Percentiles rank a stretch among this genome's conserved stretches.
These are phyloP conservation scores for Grammothele lineata DNA, from an alignment of 768 basidiomycete species.

Conservation along the genomic window DNA sequence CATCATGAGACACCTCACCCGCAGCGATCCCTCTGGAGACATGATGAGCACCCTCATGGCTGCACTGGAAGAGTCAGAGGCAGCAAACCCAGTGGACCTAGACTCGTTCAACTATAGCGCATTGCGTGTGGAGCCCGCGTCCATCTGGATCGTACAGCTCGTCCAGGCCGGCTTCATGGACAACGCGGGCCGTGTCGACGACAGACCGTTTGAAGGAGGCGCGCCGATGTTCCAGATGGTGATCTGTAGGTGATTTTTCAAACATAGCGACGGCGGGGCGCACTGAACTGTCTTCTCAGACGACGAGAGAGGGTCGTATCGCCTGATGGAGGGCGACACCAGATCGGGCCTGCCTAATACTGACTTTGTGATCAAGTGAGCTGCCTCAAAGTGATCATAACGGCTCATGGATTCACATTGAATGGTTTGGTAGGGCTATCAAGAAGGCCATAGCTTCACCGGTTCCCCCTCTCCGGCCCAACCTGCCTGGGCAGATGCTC, in stretches of 20 bases:
- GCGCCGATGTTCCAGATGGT: conserved; percentile 21
- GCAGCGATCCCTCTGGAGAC: conserved; percentile 4
- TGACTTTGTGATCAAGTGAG: conserved; percentile 28
- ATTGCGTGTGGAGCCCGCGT: conserved; percentile 18
- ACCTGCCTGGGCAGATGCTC: conserved; percentile 27
- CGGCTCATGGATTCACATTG: too few species aligned
- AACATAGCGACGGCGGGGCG: too few species aligned
- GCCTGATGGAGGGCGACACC: conserved; percentile 17
- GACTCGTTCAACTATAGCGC: conserved; percentile 11
- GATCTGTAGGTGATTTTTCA: conserved; percentile 9
- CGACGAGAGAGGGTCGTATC: conserved; percentile 25
- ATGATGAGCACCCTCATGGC: conserved; percentile 5
- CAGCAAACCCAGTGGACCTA: not conserved
- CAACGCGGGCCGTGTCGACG: conserved; percentile 13
- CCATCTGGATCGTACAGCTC: conserved; percentile 33
- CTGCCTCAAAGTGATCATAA: too few species aligned
- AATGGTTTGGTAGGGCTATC: conserved; percentile 25
- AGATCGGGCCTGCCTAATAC: conserved; percentile 27
- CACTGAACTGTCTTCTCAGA: conserved; percentile 26
- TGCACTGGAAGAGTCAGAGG: not conserved
- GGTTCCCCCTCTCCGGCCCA: conserved; percentile 25
- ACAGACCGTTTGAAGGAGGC: conserved; percentile 17
- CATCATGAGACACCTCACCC: conserved; percentile 7
- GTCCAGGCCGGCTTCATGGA: conserved; percentile 25
- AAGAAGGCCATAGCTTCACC: conserved; percentile 30